Conservation (phyloP, 2,329 filamentous ascomycete genomes). For the Sporothrix schenckii region DNA sequence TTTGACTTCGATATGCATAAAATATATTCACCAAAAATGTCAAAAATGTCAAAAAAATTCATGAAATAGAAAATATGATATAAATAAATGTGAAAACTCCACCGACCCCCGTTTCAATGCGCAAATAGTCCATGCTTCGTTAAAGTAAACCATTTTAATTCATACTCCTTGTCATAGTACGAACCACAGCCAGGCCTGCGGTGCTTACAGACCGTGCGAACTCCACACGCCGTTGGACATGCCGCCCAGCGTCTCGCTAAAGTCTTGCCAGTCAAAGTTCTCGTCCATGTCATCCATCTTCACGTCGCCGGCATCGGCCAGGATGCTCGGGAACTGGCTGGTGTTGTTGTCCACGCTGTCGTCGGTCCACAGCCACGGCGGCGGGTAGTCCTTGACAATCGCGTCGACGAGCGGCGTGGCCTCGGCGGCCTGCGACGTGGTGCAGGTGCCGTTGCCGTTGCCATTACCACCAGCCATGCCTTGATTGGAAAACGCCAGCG, state of each 20-base stretch:
- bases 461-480: background rate
- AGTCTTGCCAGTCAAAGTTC: conserved; percentile 46
- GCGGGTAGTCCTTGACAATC: conserved; percentile 52
- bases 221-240: conserved; percentile 39
- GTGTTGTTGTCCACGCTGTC: conserved; percentile 34
- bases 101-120: background rate
- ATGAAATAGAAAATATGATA: too few relatives aligned
- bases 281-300: conserved; percentile 48
- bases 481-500: background rate
- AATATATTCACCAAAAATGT: background rate
- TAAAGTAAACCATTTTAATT: background rate
- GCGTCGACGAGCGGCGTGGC: conserved; percentile 44
- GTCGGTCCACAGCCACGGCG: conserved; percentile 59
- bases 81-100: background rate
- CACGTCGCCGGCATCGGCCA: conserved; percentile 42
- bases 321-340: conserved; percentile 33
- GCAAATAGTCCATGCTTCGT: background rate
- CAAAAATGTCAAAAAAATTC: background rate
- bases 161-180: background rate
- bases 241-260: conserved; percentile 44
- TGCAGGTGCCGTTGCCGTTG: background rate
- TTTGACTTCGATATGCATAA: too few relatives aligned
- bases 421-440: conserved; percentile 1
- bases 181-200: too few relatives aligned
- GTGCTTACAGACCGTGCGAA: conserved; percentile 33